These are phyloP conservation scores for Nemania sp. DNA, from an alignment of 2,329 filamentous ascomycete species.

Conservation along the genomic window DNA sequence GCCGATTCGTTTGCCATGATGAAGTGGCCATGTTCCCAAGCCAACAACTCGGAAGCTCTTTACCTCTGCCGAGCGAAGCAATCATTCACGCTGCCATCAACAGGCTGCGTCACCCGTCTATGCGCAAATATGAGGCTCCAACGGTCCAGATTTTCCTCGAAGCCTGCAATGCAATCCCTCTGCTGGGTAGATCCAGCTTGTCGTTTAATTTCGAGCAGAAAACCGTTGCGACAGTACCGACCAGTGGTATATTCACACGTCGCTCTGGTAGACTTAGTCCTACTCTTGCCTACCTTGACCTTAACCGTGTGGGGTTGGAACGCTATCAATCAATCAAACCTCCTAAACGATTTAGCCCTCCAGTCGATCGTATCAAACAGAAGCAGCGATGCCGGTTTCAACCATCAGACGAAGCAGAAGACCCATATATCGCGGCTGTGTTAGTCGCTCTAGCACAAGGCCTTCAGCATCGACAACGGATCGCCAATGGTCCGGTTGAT, in stretches of 20 bases:
- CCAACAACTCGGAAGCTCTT: background rate
- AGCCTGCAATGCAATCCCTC: background rate
- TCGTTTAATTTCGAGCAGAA: background rate
- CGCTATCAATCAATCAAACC: background rate
- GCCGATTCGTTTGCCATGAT: background rate
- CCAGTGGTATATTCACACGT: background rate
- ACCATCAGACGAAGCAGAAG: background rate
- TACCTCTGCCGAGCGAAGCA: background rate
- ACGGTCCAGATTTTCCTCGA: no score
- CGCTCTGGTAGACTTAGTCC: background rate
- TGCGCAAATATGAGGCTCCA: no score
- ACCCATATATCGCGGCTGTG: background rate
- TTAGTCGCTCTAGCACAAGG: background rate
- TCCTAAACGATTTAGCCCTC: background rate
- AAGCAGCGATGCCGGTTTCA: background rate
- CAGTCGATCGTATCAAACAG: background rate
- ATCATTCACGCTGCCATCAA: no score
- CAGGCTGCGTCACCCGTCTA: no score
- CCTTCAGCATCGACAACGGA: background rate
- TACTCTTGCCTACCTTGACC: constrained; percentile 1
- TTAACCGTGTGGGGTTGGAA: background rate
- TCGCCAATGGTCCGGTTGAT: background rate
- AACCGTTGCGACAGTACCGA: background rate
- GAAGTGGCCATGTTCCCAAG: background rate
- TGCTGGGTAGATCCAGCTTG: background rate